phyloP scores from a whole-genome alignment of 768 basidiomycete species.

The Pleurotus giganteus region DNA sequence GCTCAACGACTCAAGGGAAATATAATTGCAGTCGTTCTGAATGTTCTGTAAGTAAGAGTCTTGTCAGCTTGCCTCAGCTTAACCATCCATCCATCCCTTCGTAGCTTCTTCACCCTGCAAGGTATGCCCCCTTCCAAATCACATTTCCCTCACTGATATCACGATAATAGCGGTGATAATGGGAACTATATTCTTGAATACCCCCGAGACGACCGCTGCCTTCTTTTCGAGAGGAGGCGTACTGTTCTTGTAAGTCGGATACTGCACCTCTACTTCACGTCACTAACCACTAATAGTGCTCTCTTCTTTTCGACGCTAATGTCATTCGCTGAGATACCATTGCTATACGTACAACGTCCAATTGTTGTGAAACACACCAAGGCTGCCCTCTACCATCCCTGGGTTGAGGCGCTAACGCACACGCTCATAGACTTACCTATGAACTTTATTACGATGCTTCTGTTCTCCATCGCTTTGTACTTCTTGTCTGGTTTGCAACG shows the following conservation, averaged over 20 bases:
- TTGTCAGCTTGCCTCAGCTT: neutral
- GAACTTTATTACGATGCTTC: slow-evolving; percentile 40
- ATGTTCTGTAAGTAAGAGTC: neutral
- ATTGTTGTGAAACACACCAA: slow-evolving; percentile 56
- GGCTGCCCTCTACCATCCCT: slow-evolving; percentile 63
- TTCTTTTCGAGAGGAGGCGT: slow-evolving; percentile 73
- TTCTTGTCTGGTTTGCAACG: slow-evolving; percentile 59
- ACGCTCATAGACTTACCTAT: slow-evolving; percentile 64
- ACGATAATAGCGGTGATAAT: slow-evolving; percentile 32
- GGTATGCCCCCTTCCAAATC: slow-evolving; percentile 41
- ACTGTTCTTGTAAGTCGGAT: slow-evolving; percentile 58
- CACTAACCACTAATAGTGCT: slow-evolving; percentile 25
- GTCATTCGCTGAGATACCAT: slow-evolving; percentile 48
- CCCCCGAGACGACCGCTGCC: slow-evolving; percentile 49
- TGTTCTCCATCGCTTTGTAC: slow-evolving; percentile 54
- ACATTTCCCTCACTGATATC: slow-evolving; percentile 41
- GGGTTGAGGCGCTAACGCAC: slow-evolving; percentile 49
- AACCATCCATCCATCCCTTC: neutral
- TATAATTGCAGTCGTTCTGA: neutral
- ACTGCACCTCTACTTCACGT: neutral
- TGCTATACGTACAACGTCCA: slow-evolving; percentile 53
- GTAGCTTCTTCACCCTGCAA: slow-evolving; percentile 31
- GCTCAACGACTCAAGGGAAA: neutral
- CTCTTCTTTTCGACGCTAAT: slow-evolving; percentile 49
- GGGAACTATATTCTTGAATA: slow-evolving; percentile 60